Conservation (phyloP, 148 eudicot genomes). For the Cornus kousa region DNA sequence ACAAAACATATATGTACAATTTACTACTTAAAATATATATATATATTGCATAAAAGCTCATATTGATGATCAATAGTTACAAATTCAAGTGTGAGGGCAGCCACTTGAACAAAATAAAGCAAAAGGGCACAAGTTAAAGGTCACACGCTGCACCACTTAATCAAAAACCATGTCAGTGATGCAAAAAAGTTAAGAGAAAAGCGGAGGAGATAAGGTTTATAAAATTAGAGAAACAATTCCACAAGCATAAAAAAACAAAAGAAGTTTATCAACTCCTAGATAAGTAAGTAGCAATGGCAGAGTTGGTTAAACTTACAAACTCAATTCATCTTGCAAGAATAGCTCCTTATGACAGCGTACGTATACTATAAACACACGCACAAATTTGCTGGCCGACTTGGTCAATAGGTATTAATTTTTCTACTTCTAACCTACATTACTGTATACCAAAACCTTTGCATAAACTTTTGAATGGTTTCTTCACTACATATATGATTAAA, state of each 20-base stretch:
- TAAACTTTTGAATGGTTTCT: slow-evolving; percentile 6
- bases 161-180: background rate
- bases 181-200: background rate
- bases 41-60: no score
- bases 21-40: no score
- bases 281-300: background rate
- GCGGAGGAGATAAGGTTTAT: background rate
- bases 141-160: no score
- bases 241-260: background rate
- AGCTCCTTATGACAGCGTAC: slow-evolving; percentile 15
- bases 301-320: slow-evolving; percentile 9
- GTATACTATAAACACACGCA: slow-evolving; percentile 36
- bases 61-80: no score
- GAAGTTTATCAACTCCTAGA: slow-evolving; percentile 11
- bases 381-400: slow-evolving; percentile 21
- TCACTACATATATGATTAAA: slow-evolving; percentile 5
- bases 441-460: slow-evolving; percentile 24
- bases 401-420: slow-evolving; percentile 17
- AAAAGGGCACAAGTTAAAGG: no score
- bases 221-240: background rate
- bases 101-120: background rate
- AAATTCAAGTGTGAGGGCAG: no score
- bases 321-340: slow-evolving; percentile 26
- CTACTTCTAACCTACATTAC: slow-evolving; percentile 13
- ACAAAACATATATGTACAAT: no score